Percentiles rank a stretch among this genome's conserved stretches.
Conservation (phyloP, 2,329 filamentous ascomycete genomes). For the Trichoderma sp. region DNA sequence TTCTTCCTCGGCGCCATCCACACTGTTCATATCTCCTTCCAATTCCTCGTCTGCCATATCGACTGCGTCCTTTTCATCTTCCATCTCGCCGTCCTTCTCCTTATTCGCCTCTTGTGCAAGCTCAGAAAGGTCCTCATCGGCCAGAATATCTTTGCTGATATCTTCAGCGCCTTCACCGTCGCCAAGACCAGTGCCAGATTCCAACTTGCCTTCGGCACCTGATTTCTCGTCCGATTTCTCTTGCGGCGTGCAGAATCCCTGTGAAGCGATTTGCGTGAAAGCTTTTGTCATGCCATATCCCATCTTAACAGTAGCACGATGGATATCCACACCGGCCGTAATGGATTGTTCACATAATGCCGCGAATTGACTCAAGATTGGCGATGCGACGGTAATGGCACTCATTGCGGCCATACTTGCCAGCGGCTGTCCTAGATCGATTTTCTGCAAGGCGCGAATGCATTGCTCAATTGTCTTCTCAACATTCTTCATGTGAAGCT, state of each 20-base stretch:
- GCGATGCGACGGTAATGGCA: conserved; percentile 46
- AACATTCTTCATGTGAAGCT: conserved; percentile 62
- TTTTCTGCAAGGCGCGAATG: conserved; percentile 38
- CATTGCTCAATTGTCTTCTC: conserved; percentile 43
- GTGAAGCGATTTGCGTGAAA: conserved; percentile 75
- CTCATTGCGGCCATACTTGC: conserved; percentile 35
- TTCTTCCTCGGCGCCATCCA: conserved; percentile 63
- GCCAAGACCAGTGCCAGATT: conserved; percentile 89
- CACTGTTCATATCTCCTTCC: conserved; percentile 75
- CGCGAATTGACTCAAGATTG: conserved; percentile 75
- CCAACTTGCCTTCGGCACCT: conserved; percentile 74
- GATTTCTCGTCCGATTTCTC: conserved; percentile 74
- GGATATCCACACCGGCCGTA: conserved; percentile 60
- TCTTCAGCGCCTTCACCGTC: conserved; percentile 95
- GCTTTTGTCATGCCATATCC: conserved; percentile 73
- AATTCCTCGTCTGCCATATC: conserved; percentile 92
- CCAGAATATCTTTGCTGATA: conserved; percentile 94
- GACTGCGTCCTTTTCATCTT: conserved; percentile 82
- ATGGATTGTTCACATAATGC: conserved; percentile 61
- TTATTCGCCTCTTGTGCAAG: conserved; percentile 81
- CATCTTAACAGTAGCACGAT: conserved; percentile 71
- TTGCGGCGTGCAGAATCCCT: conserved; percentile 89
- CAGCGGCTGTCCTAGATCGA: conserved; percentile 34
- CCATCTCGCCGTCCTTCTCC: conserved; percentile 65
- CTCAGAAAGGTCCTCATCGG: conserved; percentile 91